Evolutionary conservation across 495 filamentous ascomycete genomes (phyloP).

Genomic region (Aspergillus kassunensis): DNA sequence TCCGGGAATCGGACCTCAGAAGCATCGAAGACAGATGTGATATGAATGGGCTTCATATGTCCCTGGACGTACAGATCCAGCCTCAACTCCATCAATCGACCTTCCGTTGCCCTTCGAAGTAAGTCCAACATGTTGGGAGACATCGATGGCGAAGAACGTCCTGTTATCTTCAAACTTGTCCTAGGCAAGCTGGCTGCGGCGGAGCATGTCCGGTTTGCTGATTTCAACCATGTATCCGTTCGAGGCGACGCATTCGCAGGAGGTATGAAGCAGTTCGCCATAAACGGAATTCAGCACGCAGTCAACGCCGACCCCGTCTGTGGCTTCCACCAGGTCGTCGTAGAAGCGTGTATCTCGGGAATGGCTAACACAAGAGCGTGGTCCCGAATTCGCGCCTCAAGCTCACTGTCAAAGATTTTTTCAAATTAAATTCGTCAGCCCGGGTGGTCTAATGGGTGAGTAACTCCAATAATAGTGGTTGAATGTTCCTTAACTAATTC

Average conservation of each 20-base stretch:
- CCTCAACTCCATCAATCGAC: neutral
- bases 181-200: conserved; percentile 22
- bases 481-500: too few relatives aligned
- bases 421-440: too few relatives aligned
- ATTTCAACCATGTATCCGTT: conserved; percentile 54
- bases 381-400: conserved; percentile 29
- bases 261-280: conserved; percentile 42
- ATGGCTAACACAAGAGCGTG: conserved; percentile 44
- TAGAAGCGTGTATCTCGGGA: conserved; percentile 46
- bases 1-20: conserved; percentile 20
- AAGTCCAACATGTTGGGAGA: neutral
- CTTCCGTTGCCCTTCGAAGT: neutral
- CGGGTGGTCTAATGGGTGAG: too few relatives aligned
- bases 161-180: conserved; percentile 37
- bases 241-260: conserved; percentile 50
- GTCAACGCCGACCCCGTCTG: conserved; percentile 45
- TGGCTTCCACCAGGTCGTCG: conserved; percentile 41
- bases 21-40: conserved; percentile 22
- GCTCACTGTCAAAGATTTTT: too few relatives aligned
- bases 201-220: conserved; percentile 23
- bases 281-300: conserved; percentile 50
- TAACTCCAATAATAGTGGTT: too few relatives aligned
- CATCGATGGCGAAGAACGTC: conserved; percentile 26
- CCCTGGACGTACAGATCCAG: neutral
- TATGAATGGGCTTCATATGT: conserved; percentile 1